Conservation (phyloP, 225 moss, liverwort and hornwort species). For the Sphagnum contortum region DNA sequence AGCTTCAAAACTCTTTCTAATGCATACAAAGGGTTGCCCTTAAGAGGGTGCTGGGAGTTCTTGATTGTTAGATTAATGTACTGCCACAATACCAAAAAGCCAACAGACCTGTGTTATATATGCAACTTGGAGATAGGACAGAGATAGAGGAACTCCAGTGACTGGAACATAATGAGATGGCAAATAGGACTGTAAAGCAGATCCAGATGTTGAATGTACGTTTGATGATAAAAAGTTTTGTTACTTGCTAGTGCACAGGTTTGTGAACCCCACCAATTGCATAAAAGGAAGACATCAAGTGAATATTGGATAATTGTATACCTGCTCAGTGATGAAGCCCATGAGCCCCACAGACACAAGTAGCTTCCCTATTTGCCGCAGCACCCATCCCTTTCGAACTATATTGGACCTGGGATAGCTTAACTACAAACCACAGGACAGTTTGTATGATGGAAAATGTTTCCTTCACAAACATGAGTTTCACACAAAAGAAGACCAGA, state of each 20-base stretch:
- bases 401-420: conserved; percentile 67
- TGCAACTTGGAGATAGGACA: too few relatives aligned
- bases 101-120: not conserved
- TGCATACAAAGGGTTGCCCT: conserved; percentile 74
- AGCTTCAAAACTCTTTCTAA: conserved; percentile 90
- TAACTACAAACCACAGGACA: conserved; percentile 32
- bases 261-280: too few relatives aligned
- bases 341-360: conserved; percentile 75
- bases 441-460: too few relatives aligned
- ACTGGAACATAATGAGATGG: too few relatives aligned
- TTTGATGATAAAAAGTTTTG: too few relatives aligned
- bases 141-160: too few relatives aligned
- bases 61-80: conserved; percentile 86
- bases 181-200: too few relatives aligned
- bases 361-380: conserved; percentile 71
- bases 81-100: conserved; percentile 27
- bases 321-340: conserved; percentile 96
- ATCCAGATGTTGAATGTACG: too few relatives aligned
- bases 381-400: conserved; percentile 80
- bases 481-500: too few relatives aligned
- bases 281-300: not conserved
- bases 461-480: too few relatives aligned
- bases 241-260: too few relatives aligned
- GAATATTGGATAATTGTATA: conserved; percentile 7
- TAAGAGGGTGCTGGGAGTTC: conserved; percentile 87